Base-by-base conservation (phyloP, 1,284 basidiomycete genomes). In the Ustilago bromivora region DNA sequence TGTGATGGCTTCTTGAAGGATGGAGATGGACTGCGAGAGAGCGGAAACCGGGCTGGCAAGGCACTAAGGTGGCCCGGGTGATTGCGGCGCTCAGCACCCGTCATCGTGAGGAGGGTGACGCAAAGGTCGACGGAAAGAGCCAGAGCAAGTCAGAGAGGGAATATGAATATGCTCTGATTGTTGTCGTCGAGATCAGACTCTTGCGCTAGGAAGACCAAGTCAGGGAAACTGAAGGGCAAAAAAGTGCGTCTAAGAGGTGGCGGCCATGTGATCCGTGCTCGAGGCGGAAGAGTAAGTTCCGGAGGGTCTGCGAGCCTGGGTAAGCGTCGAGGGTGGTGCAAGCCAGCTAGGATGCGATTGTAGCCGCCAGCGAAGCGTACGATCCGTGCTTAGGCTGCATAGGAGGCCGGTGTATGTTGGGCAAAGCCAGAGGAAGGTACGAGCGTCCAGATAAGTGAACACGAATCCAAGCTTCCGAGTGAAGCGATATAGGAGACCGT, bases 71-170 rank as follows among this genome's bases (percentile, higher is more conserved):
- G 54, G 43, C 62, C 74, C 9, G 69, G 62, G 52, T 69, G 74
- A 35, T 66, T 68, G 66, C 69, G 69, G n/a, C 67, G 64, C 58
- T 76, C 74, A 15, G 69, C 54, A 56, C 74, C 69, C 36, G 61
- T 72, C 74, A 76, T 76, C 60, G 19, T 54, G 71, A 54, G 46
- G 47, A 46, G 7, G 35, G 31, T 23, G 55, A 65, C 13, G 57
- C 51, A 34, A 19, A 54, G 13, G 34, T 49, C 62, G 51, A 31
- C 38, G 38, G 28, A 17, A n/a, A 17, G 34, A 28, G 31, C 34
- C 34, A 9, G 11, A 35, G 10, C 34, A 23, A 28, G 19, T 32
- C 28, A 57, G 23, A 40, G 38, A 17, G 38, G 15, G 15, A 40
- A 40, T 10, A 40, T 17, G 38, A 40, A 40, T 11, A 17, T 10